Evolutionary conservation across 345 rosid species (phyloP), one percentile per base, ranked within the genome.

Genomic region (Jatropha curcas): DNA sequence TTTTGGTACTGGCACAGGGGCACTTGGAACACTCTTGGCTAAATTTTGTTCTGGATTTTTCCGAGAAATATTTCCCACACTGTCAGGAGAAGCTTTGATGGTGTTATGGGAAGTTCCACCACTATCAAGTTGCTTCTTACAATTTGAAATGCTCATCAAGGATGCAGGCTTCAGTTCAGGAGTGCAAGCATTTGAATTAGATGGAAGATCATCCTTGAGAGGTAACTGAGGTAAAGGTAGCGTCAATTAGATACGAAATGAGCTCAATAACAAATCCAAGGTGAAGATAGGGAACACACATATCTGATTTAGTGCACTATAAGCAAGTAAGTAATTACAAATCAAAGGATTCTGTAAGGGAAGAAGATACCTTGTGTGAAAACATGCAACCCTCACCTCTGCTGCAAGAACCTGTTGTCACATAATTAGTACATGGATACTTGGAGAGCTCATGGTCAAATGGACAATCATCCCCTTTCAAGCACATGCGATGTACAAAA

Each of bases 391-490:
- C 73, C 72, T 85, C 79, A 39, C 97, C 96, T 81, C 98, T 85
- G 81, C 68, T 71, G 83, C 99, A 95, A 80, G 57, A 80, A 73
- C 97, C 93, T 35, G 79, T 84, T 57, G 87, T 71, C 5, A 25
- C 61, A 65, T 78, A 87, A 74, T 84, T 92, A 52, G 34, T 74
- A 82, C 96, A 95, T 46, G 94, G 89, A 78, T 95, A 92, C 75
- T 89, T 95, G 76, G 86, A 86, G 65, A 95, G 98, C 50, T 88
- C 81, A 72, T 95, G 99, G 74, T 95, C 99, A 82, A 81, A 91
- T 48, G 96, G 98, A 80, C 98, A 95, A 50, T 87, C 82, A 22
- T 89, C 94, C 70, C 96, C 98, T 84, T 92, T 92, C 96, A 92
- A 86, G 82, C 99, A 92, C 24, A 90, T 79, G 62, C 84, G 81